Evolutionary conservation across 2,329 filamentous ascomycete genomes (phyloP).

Genomic region (Colletotrichum abscissum): DNA sequence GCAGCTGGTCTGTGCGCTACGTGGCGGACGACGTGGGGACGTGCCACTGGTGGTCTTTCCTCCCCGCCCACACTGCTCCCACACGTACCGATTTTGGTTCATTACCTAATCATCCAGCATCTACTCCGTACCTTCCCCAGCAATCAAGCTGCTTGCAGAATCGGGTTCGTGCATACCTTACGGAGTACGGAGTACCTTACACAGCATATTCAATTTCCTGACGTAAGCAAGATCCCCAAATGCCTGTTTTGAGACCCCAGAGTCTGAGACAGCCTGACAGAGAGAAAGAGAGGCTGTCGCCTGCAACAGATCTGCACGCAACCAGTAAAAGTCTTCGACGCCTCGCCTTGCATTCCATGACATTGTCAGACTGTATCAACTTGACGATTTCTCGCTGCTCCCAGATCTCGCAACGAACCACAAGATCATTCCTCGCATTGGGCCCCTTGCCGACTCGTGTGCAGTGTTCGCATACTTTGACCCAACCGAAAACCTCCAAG

Average conservation of each 20-base stretch:
- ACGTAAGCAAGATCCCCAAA: not conserved
- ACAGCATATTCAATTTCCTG: not conserved
- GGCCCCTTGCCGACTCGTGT: not conserved
- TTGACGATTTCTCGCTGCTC: not conserved
- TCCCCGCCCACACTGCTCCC: not conserved
- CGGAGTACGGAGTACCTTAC: no score
- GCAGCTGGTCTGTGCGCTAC: constrained; percentile 7
- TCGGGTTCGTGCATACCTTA: not conserved
- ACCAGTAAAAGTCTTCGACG: not conserved
- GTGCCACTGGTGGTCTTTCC: constrained; percentile 14
- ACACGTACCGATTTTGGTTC: not conserved
- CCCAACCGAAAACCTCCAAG: not conserved
- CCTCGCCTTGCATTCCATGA: not conserved
- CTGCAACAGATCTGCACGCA: not conserved
- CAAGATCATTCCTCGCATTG: not conserved
- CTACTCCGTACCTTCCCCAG: not conserved
- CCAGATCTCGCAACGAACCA: not conserved
- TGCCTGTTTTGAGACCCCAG: not conserved
- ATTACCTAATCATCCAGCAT: not conserved
- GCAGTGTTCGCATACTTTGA: not conserved
- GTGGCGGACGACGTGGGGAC: constrained; percentile 5
- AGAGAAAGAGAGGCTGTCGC: not conserved
- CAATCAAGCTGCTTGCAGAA: constrained; percentile 10
- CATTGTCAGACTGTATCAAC: not conserved
- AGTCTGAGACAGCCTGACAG: not conserved